Evolutionary conservation across 352 stramenopile species (phyloP).

Genomic region (Lagenidium giganteum): DNA sequence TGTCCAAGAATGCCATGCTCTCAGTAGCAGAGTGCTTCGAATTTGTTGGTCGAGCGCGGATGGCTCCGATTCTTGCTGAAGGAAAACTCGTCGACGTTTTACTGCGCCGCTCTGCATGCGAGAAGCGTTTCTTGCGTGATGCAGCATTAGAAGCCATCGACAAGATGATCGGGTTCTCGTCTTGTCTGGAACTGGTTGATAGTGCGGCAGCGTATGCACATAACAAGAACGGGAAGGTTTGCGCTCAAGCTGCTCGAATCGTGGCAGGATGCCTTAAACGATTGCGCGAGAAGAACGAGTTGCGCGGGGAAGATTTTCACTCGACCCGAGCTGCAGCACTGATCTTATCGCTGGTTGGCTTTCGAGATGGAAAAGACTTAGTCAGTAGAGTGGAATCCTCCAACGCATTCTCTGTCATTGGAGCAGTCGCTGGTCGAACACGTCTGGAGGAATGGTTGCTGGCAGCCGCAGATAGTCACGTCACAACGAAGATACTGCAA

Average conservation of each 20-base stretch:
- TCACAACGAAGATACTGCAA: too few species aligned
- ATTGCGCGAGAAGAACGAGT: neutral
- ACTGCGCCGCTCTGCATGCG: slow-evolving; percentile 55
- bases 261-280: slow-evolving; percentile 16
- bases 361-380: too few species aligned
- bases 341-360: too few species aligned
- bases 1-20: slow-evolving; percentile 68
- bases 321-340: too few species aligned
- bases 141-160: slow-evolving; percentile 31
- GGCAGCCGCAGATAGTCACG: too few species aligned
- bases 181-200: slow-evolving; percentile 33
- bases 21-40: slow-evolving; percentile 58
- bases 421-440: too few species aligned
- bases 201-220: slow-evolving; percentile 30
- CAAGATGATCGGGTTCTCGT: slow-evolving; percentile 32
- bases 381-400: too few species aligned
- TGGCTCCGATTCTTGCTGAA: slow-evolving; percentile 14
- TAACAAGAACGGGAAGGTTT: slow-evolving; percentile 62
- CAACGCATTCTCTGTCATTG: too few species aligned
- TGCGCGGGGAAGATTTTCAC: neutral
- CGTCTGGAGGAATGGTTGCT: too few species aligned
- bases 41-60: slow-evolving; percentile 17
- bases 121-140: slow-evolving; percentile 73
- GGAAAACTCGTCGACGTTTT: slow-evolving; percentile 33
- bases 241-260: slow-evolving; percentile 34